Percentiles rank a stretch among this genome's conserved stretches.
Evolutionary conservation across 192 early-diverging fungal genomes (phyloP).

Genomic region (Haplosporangium gracile): DNA sequence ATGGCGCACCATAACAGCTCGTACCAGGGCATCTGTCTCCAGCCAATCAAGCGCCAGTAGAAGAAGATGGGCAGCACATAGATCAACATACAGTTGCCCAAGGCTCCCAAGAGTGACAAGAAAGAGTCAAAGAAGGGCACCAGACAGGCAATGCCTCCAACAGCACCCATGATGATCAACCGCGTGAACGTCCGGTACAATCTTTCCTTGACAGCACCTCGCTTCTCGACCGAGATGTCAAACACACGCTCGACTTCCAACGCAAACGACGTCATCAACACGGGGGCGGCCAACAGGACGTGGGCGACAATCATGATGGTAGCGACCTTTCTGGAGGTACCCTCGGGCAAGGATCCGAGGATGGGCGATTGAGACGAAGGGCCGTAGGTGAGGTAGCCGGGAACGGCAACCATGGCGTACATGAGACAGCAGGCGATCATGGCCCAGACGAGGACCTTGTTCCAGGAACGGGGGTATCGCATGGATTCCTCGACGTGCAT

Average conservation of each 20-base stretch:
- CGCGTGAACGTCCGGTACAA: constrained; percentile 61
- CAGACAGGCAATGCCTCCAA: constrained; percentile 58
- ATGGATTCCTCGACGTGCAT: constrained; percentile 78
- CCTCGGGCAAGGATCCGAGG: constrained; percentile 68
- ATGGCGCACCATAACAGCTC: constrained; percentile 54
- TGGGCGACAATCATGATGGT: constrained; percentile 75
- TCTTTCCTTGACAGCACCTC: constrained; percentile 56
- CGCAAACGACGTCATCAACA: constrained; percentile 74
- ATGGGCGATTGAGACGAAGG: constrained; percentile 66
- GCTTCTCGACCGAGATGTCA: constrained; percentile 55
- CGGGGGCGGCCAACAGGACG: constrained; percentile 75
- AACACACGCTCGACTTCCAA: constrained; percentile 71
- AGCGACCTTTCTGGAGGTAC: constrained; percentile 60
- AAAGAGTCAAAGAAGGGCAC: constrained; percentile 73
- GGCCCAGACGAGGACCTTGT: constrained; percentile 63
- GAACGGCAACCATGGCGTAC: constrained; percentile 72
- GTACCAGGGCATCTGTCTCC: constrained; percentile 53
- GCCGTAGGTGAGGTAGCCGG: constrained; percentile 77
- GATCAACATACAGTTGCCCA: constrained; percentile 67
- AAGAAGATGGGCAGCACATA: constrained; percentile 68
- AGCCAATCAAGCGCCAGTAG: constrained; percentile 65
- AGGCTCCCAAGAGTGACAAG: constrained; percentile 71
- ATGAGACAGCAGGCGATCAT: constrained; percentile 70
- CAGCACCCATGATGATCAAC: constrained; percentile 55
- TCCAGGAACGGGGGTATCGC: constrained; percentile 69